phyloP scores from a whole-genome alignment of 805 yeast species.

The Hemisphaericaspora nanyangensis region DNA sequence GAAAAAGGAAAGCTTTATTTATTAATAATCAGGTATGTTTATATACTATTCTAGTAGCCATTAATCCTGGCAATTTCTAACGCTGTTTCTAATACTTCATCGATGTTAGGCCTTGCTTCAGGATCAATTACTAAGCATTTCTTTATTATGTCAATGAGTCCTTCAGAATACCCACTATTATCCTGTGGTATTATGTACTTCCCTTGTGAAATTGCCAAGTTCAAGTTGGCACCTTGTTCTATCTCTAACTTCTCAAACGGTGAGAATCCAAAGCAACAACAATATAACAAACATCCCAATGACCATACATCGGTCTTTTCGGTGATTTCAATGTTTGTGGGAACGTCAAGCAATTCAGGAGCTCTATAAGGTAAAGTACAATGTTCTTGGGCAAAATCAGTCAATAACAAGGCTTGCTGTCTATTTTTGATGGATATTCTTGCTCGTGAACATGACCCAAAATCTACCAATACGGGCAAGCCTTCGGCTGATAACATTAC shows the following conservation, averaged over 20 bases:
- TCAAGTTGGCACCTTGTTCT: constrained; percentile 77
- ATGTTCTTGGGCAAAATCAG: constrained; percentile 79
- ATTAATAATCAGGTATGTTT: too few relatives aligned
- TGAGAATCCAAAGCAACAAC: constrained; percentile 71
- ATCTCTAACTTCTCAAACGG: constrained; percentile 86
- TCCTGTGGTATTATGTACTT: constrained; percentile 53
- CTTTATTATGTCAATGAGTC: constrained; percentile 51
- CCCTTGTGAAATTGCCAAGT: constrained; percentile 70
- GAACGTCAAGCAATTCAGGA: constrained; percentile 82
- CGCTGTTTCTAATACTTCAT: constrained; percentile 50
- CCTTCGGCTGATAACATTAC: constrained; percentile 75
- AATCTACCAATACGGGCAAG: constrained; percentile 73
- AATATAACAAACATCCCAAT: constrained; percentile 78
- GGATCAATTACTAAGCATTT: constrained; percentile 65
- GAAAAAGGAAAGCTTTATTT: too few relatives aligned
- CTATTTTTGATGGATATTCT: constrained; percentile 51
- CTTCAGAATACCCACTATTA: constrained; percentile 49
- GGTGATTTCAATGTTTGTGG: constrained; percentile 58
- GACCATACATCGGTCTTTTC: constrained; percentile 91
- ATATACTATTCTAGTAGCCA: background rate
- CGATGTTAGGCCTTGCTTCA: constrained; percentile 57
- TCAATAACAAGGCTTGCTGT: constrained; percentile 69
- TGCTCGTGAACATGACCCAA: constrained; percentile 76
- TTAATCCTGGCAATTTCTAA: constrained; percentile 27
- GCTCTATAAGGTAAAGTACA: constrained; percentile 87